Base-by-base conservation (phyloP, 2,329 filamentous ascomycete species). In the Cytospora chrysosperma region DNA sequence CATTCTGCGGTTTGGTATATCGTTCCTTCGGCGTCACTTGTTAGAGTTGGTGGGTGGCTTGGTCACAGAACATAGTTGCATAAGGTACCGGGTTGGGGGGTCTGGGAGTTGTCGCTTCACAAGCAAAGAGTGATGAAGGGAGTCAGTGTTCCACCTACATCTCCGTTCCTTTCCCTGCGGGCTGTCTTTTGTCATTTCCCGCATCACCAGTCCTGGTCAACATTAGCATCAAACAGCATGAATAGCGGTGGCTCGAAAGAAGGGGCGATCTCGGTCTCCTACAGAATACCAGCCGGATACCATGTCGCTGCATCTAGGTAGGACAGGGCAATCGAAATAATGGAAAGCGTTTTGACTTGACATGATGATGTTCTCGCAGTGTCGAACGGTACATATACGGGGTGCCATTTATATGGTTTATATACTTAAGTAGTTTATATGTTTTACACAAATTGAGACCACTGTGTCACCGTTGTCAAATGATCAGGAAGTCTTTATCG, bases 171-270 rank as follows among this genome's bases (percentile, higher is more conserved):
- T 50, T 56, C 62, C 61, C 19, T 52, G 27, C 28, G 24, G 21
- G 19, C 56, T 50, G 40, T 15, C 32, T 51, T 32, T 62, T 30
- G 17, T 59, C 56, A 37, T 43, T 59, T 15, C 53, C 24, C 32
- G 52, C 56, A 63, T 63, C 21, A 54, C 58, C 52, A 27, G 19
- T 56, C 47, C 62, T 53, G 53, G 47, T 56, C 56, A 60, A 59
- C 60, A 63, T 60, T 63, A 59, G 60, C 63, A 63, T 56, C 37
- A 59, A 27, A 40, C 57, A 65, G 63, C 63, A 65, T 63, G 56
- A 26, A 55, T 60, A 64, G 60, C 51, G 37, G 54, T 40, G 47
- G 50, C 59, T 59, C 40, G 49, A 26, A 65, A 26, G 58, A 30
- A 27, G 13, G 43, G 59, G 27, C 37, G 58, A 61, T 37, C 10